phyloP scores from a whole-genome alignment of 164 flowering plant genomes.

The Macadamia integrifolia region DNA sequence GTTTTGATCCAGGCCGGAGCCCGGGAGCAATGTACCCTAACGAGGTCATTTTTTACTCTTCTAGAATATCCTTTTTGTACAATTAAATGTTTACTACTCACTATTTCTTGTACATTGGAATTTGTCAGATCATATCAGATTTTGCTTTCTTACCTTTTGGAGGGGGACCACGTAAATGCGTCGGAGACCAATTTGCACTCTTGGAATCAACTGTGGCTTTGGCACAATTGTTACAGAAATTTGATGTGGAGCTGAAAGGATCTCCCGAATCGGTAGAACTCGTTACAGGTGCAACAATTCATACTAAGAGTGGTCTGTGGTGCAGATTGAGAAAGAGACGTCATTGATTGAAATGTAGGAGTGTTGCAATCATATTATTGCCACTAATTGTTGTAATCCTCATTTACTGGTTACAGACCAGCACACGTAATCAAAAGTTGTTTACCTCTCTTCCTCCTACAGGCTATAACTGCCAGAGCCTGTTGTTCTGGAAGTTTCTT shows the following conservation, averaged over 20 bases:
- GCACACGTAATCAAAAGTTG: no score
- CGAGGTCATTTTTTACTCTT: constrained; percentile 45
- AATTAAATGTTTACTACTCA: not conserved
- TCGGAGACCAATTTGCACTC: constrained; percentile 97
- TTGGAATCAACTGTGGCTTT: constrained; percentile 90
- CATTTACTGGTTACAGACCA: no score
- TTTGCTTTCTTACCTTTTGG: constrained; percentile 95
- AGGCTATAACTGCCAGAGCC: no score
- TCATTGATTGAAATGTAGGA: no score
- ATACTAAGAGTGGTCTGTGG: constrained; percentile 88
- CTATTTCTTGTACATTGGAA: not conserved
- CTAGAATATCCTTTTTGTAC: not conserved
- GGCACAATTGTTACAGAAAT: constrained; percentile 78
- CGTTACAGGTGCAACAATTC: constrained; percentile 95
- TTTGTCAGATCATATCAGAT: constrained; percentile 69
- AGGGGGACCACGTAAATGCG: constrained; percentile 95
- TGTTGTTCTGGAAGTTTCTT: no score
- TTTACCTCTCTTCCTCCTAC: no score
- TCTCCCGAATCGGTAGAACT: constrained; percentile 78
- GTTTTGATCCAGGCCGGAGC: constrained; percentile 88
- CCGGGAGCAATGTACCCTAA: constrained; percentile 95
- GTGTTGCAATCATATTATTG: no score
- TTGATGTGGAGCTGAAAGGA: constrained; percentile 73
- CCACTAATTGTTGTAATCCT: no score
- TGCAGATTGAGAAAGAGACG: constrained; percentile 68